Evolutionary conservation across 345 rosid genomes (phyloP).

Genomic region (Sapria himalayana): DNA sequence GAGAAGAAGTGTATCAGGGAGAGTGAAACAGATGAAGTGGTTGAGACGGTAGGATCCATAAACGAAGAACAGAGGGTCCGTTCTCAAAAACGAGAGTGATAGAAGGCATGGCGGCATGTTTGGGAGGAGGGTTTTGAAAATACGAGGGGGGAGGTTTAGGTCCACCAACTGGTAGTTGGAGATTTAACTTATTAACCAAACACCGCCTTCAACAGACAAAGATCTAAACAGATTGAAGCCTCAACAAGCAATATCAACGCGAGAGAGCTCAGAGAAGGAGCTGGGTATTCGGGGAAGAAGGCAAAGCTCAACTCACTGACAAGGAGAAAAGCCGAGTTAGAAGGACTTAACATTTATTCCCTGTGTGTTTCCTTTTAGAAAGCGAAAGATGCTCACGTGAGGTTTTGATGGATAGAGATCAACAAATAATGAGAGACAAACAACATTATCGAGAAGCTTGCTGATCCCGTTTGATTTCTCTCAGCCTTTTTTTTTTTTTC

Average conservation of each 20-base stretch:
- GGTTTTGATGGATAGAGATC: conserved; percentile 24
- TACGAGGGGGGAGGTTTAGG: conserved; percentile 57
- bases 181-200: conserved; percentile 63
- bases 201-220: conserved; percentile 17
- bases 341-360: conserved; percentile 12
- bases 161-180: conserved; percentile 89
- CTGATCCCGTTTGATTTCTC: conserved; percentile 12
- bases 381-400: conserved; percentile 25
- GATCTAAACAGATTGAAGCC: conserved; percentile 4
- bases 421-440: conserved; percentile 23
- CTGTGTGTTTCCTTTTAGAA: background rate
- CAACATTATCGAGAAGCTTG: conserved; percentile 13
- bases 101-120: too few relatives aligned
- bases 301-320: conserved; percentile 1
- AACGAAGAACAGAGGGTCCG: too few relatives aligned
- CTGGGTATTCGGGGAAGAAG: conserved; percentile 6
- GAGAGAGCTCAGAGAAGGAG: conserved; percentile 1
- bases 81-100: too few relatives aligned
- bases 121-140: conserved; percentile 26
- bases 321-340: conserved; percentile 2
- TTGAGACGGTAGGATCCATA: too few relatives aligned
- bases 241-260: conserved; percentile 4
- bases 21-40: too few relatives aligned
- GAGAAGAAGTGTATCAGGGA: too few relatives aligned
- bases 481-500: conserved; percentile 9